Evolutionary conservation across 2,329 filamentous ascomycete genomes (phyloP), one percentile per base, ranked within the genome.

Genomic region (Zymoseptoria brevis): DNA sequence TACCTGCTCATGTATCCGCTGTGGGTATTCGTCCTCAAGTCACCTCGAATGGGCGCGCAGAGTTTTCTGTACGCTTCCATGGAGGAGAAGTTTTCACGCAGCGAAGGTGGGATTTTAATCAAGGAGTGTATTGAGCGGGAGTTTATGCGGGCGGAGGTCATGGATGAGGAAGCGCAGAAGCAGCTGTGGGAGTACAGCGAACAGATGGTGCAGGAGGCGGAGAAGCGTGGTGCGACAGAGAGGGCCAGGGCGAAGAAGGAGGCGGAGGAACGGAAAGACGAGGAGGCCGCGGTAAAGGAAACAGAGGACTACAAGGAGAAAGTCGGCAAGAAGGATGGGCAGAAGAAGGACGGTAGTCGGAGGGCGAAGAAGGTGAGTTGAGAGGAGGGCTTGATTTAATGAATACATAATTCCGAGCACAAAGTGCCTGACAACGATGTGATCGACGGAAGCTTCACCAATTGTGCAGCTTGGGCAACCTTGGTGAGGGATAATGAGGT

Each of bases 111-210:
- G 0, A 86, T 82, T 70, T 72, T 95, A 54, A 81, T 99, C 71
- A 97, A 96, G 75, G 95, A 97, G 74, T 97, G 93, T 72, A 85
- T 83, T 66, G 83, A 90, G 69, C 81, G 92, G 19, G 83, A 87
- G 62, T 87, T 85, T 72, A 81, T 87, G 24, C 81, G 89, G 56
- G 79, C 77, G 24, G 92, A 96, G 68, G 80, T 96, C 8, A 51
- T 82, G 64, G 88, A 96, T 70, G 91, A 95, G 64, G 82, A 82
- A 19, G 76, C 89, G 29, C 91, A 90, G 60, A 91, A 95, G 81
- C 84, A 86, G 72, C 78, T 99, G 16, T 99, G 93, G 93, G 84
- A 95, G 71, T 86, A 89, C 60, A 96, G 89, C 70, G 92, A 96
- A 69, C 85, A 84, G 70, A 83, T 95, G 63, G 87, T 97, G 58